Evolutionary conservation across 2,329 filamentous ascomycete species (phyloP).

Genomic region (Byssochlamys sp.): DNA sequence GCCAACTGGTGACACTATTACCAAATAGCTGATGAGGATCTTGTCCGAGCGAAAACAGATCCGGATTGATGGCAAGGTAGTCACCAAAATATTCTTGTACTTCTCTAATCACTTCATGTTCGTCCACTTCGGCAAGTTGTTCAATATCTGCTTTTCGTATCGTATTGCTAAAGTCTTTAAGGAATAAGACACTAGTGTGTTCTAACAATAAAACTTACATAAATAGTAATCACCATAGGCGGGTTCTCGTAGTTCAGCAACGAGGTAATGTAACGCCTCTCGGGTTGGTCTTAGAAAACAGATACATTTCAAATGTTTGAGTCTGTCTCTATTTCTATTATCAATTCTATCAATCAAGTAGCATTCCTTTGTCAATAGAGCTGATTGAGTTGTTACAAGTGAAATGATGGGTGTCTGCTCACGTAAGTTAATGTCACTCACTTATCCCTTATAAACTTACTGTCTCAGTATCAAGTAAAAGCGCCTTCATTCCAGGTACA

Average conservation of each 20-base stretch:
- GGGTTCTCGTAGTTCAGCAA: constrained; percentile 89
- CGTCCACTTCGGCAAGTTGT: constrained; percentile 86
- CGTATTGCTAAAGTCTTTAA: constrained; percentile 97
- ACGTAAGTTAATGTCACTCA: constrained; percentile 16
- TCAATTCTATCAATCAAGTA: constrained; percentile 95
- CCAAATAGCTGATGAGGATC: constrained; percentile 72
- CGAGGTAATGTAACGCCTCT: constrained; percentile 83
- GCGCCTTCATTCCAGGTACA: constrained; percentile 99
- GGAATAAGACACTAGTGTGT: too few relatives aligned
- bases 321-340: constrained; percentile 83
- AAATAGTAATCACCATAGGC: constrained; percentile 96
- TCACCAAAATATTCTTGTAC: constrained; percentile 96
- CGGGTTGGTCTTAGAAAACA: constrained; percentile 87
- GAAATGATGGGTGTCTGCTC: constrained; percentile 74
- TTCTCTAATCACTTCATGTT: constrained; percentile 87
- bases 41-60: constrained; percentile 74
- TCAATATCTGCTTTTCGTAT: constrained; percentile 93
- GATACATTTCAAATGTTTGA: constrained; percentile 89
- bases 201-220: too few relatives aligned
- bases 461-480: constrained; percentile 86
- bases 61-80: constrained; percentile 88
- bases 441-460: constrained; percentile 37
- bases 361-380: constrained; percentile 88
- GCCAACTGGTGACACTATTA: constrained; percentile 74
- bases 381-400: constrained; percentile 88